Percentiles rank a stretch among this genome's conserved stretches.
phyloP scores from a whole-genome alignment of 306 rosid genomes.

The Glycyrrhiza uralensis region DNA sequence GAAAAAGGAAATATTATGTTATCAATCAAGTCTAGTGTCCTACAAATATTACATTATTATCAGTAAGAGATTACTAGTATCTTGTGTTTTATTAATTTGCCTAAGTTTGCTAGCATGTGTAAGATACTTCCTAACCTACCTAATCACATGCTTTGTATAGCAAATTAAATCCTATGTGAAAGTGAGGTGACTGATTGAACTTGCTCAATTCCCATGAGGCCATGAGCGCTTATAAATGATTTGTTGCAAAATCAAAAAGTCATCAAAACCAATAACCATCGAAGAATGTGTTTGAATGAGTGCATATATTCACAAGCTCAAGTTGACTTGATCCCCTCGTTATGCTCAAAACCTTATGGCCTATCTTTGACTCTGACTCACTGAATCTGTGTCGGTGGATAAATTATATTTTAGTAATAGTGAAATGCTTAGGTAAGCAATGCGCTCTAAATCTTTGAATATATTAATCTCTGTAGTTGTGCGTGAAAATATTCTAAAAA shows the following conservation, averaged over 20 bases:
- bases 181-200: not conserved
- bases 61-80: conserved; percentile 17
- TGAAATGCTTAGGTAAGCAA: no score
- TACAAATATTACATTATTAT: conserved; percentile 2
- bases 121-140: conserved; percentile 36
- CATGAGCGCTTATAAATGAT: conserved; percentile 10
- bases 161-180: not conserved
- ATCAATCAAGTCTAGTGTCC: conserved; percentile 25
- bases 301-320: not conserved
- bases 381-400: conserved; percentile 26
- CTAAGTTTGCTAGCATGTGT: conserved; percentile 41
- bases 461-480: no score
- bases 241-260: conserved; percentile 18
- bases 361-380: conserved; percentile 15
- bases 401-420: not conserved
- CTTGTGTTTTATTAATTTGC: not conserved
- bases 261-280: conserved; percentile 26
- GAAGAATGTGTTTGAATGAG: conserved; percentile 37
- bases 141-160: conserved; percentile 41
- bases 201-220: not conserved
- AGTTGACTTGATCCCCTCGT: conserved; percentile 34
- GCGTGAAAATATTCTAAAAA: no score
- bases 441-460: no score
- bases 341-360: conserved; percentile 13
- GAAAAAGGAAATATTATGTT: conserved; percentile 33